Conservation (phyloP, 768 basidiomycete genomes). For the Hygrocybe coccinea region DNA sequence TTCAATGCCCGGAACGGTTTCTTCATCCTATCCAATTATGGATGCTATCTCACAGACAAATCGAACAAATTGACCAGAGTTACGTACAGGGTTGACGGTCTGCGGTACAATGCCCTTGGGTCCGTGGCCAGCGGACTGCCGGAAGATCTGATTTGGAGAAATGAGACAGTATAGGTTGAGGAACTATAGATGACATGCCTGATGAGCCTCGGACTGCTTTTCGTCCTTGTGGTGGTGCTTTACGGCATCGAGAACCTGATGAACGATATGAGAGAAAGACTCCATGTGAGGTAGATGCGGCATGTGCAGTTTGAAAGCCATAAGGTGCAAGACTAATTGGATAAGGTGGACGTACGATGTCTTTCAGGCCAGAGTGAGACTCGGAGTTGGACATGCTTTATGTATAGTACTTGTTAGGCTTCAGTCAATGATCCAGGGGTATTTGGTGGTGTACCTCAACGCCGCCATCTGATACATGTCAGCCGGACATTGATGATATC, state of each 20-base stretch:
- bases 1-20: slow-evolving; percentile 83
- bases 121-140: slow-evolving; percentile 64
- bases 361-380: neutral
- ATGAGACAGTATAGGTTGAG: neutral
- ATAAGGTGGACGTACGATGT: neutral
- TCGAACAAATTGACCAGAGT: neutral
- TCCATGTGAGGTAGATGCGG: slow-evolving; percentile 43
- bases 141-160: slow-evolving; percentile 55
- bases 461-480: no score
- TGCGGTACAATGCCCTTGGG: slow-evolving; percentile 62
- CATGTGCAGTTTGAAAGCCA: slow-evolving; percentile 30
- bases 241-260: slow-evolving; percentile 66
- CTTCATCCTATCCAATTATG: slow-evolving; percentile 55
- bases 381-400: neutral
- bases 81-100: slow-evolving; percentile 62
- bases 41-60: neutral
- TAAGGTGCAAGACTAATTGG: neutral
- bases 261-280: slow-evolving; percentile 43
- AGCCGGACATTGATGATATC: no score
- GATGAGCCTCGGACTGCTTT: slow-evolving; percentile 84
- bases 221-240: slow-evolving; percentile 67
- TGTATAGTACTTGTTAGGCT: no score
- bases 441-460: no score
- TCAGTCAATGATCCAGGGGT: no score
- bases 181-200: slow-evolving; percentile 38